Conservation (phyloP, 306 rosid genomes). For the Citrullus amarus region DNA sequence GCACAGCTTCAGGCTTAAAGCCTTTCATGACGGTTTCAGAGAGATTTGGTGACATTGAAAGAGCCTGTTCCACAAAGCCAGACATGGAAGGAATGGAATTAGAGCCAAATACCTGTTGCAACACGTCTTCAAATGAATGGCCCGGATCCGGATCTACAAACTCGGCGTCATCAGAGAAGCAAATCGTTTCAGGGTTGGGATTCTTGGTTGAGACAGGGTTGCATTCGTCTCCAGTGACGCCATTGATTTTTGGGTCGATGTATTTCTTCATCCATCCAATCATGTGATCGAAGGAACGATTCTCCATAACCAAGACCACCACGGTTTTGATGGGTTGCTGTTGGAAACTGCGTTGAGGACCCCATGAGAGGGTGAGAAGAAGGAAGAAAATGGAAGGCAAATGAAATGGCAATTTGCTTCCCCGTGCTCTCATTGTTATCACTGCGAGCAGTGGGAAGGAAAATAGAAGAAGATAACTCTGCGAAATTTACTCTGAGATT, state of each 20-base stretch:
- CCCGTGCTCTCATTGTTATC: slow-evolving; percentile 16
- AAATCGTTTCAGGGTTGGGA: slow-evolving; percentile 33
- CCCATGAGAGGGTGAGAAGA: slow-evolving; percentile 35
- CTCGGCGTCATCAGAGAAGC: slow-evolving; percentile 83
- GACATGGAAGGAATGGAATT: slow-evolving; percentile 68
- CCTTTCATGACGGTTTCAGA: slow-evolving; percentile 94
- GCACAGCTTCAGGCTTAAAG: slow-evolving; percentile 67
- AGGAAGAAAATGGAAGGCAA: slow-evolving; percentile 27
- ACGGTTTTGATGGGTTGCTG: slow-evolving; percentile 64
- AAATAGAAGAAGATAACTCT: background rate
- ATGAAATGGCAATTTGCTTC: slow-evolving; percentile 15
- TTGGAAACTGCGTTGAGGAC: slow-evolving; percentile 22
- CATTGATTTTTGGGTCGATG: slow-evolving; percentile 57
- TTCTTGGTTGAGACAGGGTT: slow-evolving; percentile 58
- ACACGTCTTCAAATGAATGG: slow-evolving; percentile 82
- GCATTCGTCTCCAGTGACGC: slow-evolving; percentile 89
- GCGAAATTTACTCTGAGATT: background rate
- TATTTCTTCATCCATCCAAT: slow-evolving; percentile 92
- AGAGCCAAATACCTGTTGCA: slow-evolving; percentile 80
- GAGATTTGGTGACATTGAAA: slow-evolving; percentile 58
- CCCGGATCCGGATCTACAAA: slow-evolving; percentile 99
- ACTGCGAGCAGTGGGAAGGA: background rate
- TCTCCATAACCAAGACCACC: slow-evolving; percentile 92
- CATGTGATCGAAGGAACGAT: slow-evolving; percentile 92
- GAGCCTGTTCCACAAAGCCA: slow-evolving; percentile 92